Percentiles rank a stretch among this genome's conserved stretches.
Evolutionary conservation across 2,329 filamentous ascomycete species (phyloP).

Genomic region (Epichloe uncinata): DNA sequence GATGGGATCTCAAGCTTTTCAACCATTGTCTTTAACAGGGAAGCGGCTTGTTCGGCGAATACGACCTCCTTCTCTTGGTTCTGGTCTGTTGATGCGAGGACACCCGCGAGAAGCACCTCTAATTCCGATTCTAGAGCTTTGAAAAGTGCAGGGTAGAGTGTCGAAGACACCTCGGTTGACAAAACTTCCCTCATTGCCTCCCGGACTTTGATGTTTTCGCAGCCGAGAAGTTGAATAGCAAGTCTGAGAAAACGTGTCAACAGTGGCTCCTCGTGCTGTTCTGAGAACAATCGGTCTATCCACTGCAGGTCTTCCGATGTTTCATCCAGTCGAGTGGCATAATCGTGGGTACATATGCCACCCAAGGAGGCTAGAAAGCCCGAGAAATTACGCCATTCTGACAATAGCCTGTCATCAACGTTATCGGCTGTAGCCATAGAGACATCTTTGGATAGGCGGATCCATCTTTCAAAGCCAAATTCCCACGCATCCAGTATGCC

Average conservation of each 20-base stretch:
- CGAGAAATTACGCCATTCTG: constrained; percentile 57
- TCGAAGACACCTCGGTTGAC: constrained; percentile 49
- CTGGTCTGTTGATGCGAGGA: constrained; percentile 35
- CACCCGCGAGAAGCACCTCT: constrained; percentile 46
- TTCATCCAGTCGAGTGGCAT: constrained; percentile 44
- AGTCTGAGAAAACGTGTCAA: constrained; percentile 47
- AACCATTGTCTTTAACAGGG: constrained; percentile 48
- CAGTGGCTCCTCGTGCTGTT: constrained; percentile 46
- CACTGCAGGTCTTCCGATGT: constrained; percentile 43
- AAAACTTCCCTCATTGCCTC: constrained; percentile 55
- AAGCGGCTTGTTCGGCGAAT: constrained; percentile 55
- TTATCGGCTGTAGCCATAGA: constrained; percentile 37
- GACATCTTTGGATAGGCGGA: constrained; percentile 49
- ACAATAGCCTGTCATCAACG: constrained; percentile 41
- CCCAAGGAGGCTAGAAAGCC: constrained; percentile 55
- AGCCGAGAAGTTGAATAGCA: constrained; percentile 52
- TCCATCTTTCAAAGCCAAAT: constrained; percentile 50
- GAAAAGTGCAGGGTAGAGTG: constrained; percentile 49
- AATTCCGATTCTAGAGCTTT: constrained; percentile 52
- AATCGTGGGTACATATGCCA: constrained; percentile 50
- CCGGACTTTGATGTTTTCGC: constrained; percentile 48
- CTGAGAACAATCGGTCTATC: constrained; percentile 48
- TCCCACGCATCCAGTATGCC: constrained; percentile 59
- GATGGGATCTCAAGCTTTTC: constrained; percentile 50
- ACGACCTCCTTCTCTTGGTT: constrained; percentile 47